Base-by-base conservation (phyloP, 2,329 filamentous ascomycete species). In the Ophiostoma sp. region DNA sequence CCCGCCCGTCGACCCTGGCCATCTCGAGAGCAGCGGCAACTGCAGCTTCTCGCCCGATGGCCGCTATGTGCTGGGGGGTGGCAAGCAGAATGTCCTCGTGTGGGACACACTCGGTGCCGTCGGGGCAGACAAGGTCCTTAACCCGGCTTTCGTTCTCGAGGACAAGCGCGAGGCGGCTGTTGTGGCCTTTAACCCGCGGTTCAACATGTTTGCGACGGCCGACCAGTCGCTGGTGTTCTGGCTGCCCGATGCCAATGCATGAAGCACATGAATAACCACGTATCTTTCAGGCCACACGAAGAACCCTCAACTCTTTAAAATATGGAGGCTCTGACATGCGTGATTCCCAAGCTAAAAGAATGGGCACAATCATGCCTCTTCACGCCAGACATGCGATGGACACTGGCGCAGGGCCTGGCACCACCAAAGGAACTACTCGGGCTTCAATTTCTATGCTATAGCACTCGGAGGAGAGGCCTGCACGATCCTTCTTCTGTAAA, bases 1-100 rank as follows among this genome's bases (percentile, higher is more conserved):
- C 13, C 57, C 57, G 8, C 57, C 57, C 6, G 27, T 64, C 31
- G 62, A 65, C 20, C 76, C 74, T 73, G 68, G 77, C 44, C 80
- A 78, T 8, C 74, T 85, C 23, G 87, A 88, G 74, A 85, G 85
- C 74, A 88, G 86, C 74, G 89, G 94, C 15, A 94, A 98, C 76
- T 91, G 91, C 70, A 95, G 92, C 78, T 95, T 98, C 78, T 89
- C 90, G 0, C 92, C 93, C 0, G 95, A 99, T 77, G 95, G 94
- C 2, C 87, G 93, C 69, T 99, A 90, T 77, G 89, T 98, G 2
- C 80, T 99, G 52, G 92, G 94, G 71, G 94, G 94, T n/a, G 87
- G 81, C 0, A 83, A 89, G 71, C 84, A 87, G 71, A 93, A 94
- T 68, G 82, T 97, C 8, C 81, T 94, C 4, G 89, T 97, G 0